Base-by-base conservation (phyloP, 371 early-diverging fungal species). In the Mucor racemosus region DNA sequence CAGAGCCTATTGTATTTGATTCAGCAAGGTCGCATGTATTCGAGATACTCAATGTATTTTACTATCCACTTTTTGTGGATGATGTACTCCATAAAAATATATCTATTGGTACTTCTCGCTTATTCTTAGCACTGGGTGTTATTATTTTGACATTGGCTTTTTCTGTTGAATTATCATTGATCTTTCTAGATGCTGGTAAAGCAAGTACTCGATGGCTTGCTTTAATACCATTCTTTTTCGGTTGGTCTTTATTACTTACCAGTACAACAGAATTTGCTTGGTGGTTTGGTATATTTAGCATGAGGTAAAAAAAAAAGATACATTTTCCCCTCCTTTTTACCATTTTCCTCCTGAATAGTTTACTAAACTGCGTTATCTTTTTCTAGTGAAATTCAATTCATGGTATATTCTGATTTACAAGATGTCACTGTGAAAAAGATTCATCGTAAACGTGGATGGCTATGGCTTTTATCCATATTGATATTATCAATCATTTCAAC, bases 31-130 rank as follows among this genome's bases (percentile, higher is more conserved):
- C 76, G 0, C 77, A 84, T 59, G 79, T 84, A 6, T 84, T 74
- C 61, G 84, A 84, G 53, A 66, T 84, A 19, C 68, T 84, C 54
- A 84, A 84, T 59, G 74, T 84, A 11, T 81, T 80, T 62, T 84
- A 75, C 60, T 84, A 84, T 54, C 76, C 81, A 3, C 67, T 77
- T 17, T 84, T 84, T 70, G 74, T 84, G 0, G 81, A 84, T 38
- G 40, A 68, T 17, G 73, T 81, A 1, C 65, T 80, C 10, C 62
- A 77, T 50, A 79, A 76, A 13, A 84, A 84, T 35, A 54, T 80
- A 0, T 67, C 75, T 14, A 26, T 40, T 4, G 57, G 34, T 6
- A 67, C 67, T 8, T 68, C 79, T 1, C 65, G 75, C 5, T 11
- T 81, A 13, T 59, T 66, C 3, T 41, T 79, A 11, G 34, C 58